A percentile compares a stretch with the other conserved stretches of the same genome.
Evolutionary conservation across 345 rosid genomes (phyloP).

Genomic region (Eucalyptus virginea): DNA sequence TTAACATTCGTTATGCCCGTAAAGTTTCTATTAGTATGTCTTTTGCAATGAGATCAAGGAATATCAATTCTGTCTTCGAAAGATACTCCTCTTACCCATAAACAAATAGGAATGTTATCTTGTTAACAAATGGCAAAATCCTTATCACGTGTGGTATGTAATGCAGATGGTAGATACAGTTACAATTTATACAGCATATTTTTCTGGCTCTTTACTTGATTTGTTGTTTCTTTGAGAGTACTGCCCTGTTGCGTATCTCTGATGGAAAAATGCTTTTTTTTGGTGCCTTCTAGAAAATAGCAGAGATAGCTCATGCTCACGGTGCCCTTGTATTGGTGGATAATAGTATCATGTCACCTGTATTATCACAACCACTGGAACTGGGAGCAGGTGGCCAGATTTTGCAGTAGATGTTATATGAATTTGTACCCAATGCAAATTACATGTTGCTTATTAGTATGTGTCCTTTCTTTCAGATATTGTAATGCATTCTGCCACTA

Average conservation of each 20-base stretch:
- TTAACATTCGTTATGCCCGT: not conserved
- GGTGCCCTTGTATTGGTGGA: constrained; percentile 64
- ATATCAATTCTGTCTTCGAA: not conserved
- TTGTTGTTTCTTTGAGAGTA: not conserved
- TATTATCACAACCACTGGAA: constrained; percentile 73
- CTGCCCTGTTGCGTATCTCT: not conserved
- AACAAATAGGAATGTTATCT: not conserved
- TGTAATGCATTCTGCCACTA: constrained; percentile 96
- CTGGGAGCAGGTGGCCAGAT: constrained; percentile 77
- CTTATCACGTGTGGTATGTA: not conserved
- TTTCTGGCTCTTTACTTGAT: not conserved
- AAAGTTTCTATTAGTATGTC: not conserved
- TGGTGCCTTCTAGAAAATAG: constrained; percentile 48
- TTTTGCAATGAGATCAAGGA: not conserved
- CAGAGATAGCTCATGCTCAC: constrained; percentile 66
- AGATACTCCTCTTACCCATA: not conserved
- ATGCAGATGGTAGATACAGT: not conserved
- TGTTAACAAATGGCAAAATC: not conserved
- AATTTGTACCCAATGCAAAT: not conserved
- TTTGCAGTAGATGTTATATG: not conserved
- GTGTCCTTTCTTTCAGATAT: constrained; percentile 42
- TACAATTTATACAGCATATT: not conserved
- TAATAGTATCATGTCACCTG: constrained; percentile 94
- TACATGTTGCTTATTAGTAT: not conserved
- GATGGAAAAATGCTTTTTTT: not conserved